Evolutionary conservation across 306 rosid genomes (phyloP).

Genomic region (Amphicarpaea edgeworthii): DNA sequence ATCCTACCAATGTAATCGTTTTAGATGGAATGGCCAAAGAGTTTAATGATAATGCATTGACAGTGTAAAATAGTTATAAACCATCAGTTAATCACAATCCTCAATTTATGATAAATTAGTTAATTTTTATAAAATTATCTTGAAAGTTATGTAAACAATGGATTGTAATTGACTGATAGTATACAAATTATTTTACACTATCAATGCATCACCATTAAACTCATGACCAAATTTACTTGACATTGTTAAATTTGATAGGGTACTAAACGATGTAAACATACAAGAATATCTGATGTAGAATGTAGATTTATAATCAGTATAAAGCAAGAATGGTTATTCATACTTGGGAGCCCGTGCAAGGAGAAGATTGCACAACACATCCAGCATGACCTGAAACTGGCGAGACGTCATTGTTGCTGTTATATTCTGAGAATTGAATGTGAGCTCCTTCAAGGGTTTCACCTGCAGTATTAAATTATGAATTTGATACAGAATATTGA

Average conservation of each 20-base stretch:
- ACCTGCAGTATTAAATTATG: constrained; percentile 65
- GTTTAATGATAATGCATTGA: too few species aligned
- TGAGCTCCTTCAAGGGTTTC: constrained; percentile 94
- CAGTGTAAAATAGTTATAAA: too few species aligned
- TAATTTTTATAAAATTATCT: too few species aligned
- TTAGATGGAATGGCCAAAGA: constrained; percentile 3
- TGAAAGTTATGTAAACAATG: too few species aligned
- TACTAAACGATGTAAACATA: constrained; percentile 28
- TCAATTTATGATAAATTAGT: too few species aligned
- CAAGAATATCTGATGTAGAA: constrained; percentile 14
- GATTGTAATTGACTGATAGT: too few species aligned
- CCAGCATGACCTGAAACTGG: constrained; percentile 96
- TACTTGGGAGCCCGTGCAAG: constrained; percentile 94
- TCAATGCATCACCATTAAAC: too few species aligned
- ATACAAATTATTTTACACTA: too few species aligned
- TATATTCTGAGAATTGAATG: constrained; percentile 85
- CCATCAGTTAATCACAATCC: too few species aligned
- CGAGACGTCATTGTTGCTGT: constrained; percentile 97
- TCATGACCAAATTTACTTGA: constrained; percentile 21
- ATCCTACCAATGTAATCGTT: constrained; percentile 8
- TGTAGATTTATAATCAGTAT: constrained; percentile 26
- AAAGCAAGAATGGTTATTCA: constrained; percentile 45
- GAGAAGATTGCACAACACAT: constrained; percentile 91
- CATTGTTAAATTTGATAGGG: constrained; percentile 26
- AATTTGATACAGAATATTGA: constrained; percentile 22